Percentiles rank a stretch among this genome's conserved stretches.
Conservation (phyloP, 2,329 filamentous ascomycete species). For the Aspergillus fischeri region DNA sequence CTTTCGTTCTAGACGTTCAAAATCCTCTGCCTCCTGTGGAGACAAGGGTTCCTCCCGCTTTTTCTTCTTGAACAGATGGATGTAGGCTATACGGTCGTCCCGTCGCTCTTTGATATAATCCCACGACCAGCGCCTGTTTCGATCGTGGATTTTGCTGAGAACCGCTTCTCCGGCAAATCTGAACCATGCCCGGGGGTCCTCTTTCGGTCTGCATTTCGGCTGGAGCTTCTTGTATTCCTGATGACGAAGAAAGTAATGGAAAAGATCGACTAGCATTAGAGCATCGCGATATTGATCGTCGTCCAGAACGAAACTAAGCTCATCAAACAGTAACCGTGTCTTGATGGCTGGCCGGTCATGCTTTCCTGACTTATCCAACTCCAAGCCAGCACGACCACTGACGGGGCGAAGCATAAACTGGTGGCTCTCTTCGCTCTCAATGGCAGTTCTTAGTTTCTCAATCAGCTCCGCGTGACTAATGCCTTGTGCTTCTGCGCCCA, state of each 20-base stretch:
- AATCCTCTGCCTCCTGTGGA: slow-evolving; percentile 64
- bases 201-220: slow-evolving; percentile 77
- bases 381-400: slow-evolving; percentile 88
- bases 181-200: slow-evolving; percentile 90
- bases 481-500: slow-evolving; percentile 54
- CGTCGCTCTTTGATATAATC: slow-evolving; percentile 88
- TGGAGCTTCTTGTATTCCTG: slow-evolving; percentile 95
- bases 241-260: slow-evolving; percentile 96
- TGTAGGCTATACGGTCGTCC: slow-evolving; percentile 84
- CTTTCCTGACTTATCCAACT: slow-evolving; percentile 89
- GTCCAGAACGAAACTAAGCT: slow-evolving; percentile 95
- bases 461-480: slow-evolving; percentile 72
- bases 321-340: slow-evolving; percentile 86
- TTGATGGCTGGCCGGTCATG: slow-evolving; percentile 79
- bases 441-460: slow-evolving; percentile 70
- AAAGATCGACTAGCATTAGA: slow-evolving; percentile 95
- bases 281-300: slow-evolving; percentile 96
- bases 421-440: slow-evolving; percentile 70
- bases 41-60: slow-evolving; percentile 68
- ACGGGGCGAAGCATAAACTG: slow-evolving; percentile 97
- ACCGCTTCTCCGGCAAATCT: slow-evolving; percentile 87
- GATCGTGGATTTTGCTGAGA: slow-evolving; percentile 88
- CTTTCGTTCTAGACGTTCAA: slow-evolving; percentile 78
- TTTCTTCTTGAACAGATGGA: slow-evolving; percentile 92
- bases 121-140: slow-evolving; percentile 93